Percentiles rank a stretch among this genome's conserved stretches.
phyloP scores from a whole-genome alignment of 208 protist genomes.

The Blastocrithidia nonstop region DNA sequence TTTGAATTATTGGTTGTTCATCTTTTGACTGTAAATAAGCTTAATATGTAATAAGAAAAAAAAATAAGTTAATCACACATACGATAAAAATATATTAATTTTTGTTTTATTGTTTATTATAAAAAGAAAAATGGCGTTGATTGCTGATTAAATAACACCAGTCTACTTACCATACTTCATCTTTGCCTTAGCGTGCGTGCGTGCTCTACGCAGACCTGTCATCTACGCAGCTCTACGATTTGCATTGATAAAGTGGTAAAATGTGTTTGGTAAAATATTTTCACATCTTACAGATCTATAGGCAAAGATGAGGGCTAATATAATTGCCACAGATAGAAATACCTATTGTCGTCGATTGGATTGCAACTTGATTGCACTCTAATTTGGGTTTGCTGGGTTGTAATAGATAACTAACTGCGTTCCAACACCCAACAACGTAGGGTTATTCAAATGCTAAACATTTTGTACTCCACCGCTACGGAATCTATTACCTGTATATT shows the following conservation, averaged over 20 bases:
- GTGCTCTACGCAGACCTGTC: constrained; percentile 45
- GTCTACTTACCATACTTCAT: constrained; percentile 78
- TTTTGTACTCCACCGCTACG: constrained; percentile 73
- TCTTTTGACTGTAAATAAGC: too few relatives aligned
- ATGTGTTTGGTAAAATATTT: constrained; percentile 87
- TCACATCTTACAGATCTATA: constrained; percentile 79
- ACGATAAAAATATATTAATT: background rate
- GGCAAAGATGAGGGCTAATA: constrained; percentile 50
- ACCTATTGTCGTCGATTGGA: constrained; percentile 64
- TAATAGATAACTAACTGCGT: constrained; percentile 81
- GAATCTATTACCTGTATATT: constrained; percentile 70
- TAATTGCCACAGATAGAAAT: constrained; percentile 43
- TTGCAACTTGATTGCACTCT: constrained; percentile 79
- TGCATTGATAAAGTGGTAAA: constrained; percentile 73
- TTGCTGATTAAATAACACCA: constrained; percentile 20
- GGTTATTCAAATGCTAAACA: constrained; percentile 71
- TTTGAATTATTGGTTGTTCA: too few relatives aligned
- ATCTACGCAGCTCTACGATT: constrained; percentile 60
- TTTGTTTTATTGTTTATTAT: background rate
- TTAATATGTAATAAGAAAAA: too few relatives aligned
- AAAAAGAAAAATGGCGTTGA: too few relatives aligned
- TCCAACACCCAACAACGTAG: constrained; percentile 65
- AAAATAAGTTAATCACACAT: background rate
- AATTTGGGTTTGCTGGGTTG: constrained; percentile 62
- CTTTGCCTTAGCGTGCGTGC: constrained; percentile 44